Conservation (phyloP, 352 stramenopile genomes). For the Elongisporangium undulatum region DNA sequence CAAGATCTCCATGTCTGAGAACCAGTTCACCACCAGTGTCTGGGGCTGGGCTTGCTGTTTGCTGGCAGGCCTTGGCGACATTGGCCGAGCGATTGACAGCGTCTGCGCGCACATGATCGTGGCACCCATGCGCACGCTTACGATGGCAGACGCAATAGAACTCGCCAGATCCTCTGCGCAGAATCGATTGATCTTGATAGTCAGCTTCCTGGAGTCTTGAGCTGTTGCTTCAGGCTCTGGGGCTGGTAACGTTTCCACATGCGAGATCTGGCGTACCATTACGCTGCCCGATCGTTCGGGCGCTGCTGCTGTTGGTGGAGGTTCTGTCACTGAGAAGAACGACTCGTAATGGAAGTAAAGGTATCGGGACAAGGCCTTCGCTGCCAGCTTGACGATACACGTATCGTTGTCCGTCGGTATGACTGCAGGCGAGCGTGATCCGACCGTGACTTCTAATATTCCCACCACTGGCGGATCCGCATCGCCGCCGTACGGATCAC, state of each 20-base stretch:
- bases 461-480: slow-evolving; percentile 33
- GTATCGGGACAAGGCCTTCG: slow-evolving; percentile 62
- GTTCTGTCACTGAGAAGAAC: slow-evolving; percentile 39
- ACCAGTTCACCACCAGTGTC: slow-evolving; percentile 7
- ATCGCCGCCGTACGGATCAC: slow-evolving; percentile 22
- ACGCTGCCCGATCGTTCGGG: slow-evolving; percentile 8
- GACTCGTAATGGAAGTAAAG: slow-evolving; percentile 71
- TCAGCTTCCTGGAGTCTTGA: neutral
- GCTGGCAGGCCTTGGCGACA: neutral
- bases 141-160: neutral
- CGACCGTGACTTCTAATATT: slow-evolving; percentile 59
- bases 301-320: neutral
- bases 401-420: slow-evolving; percentile 45
- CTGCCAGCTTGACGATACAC: slow-evolving; percentile 60
- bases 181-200: neutral
- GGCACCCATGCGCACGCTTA: neutral
- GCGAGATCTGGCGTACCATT: neutral
- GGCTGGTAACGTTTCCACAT: slow-evolving; percentile 19
- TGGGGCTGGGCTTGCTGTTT: neutral
- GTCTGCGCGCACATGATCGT: neutral
- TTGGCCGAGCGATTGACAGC: neutral
- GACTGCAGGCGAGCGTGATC: slow-evolving; percentile 5
- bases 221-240: slow-evolving; percentile 2
- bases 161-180: neutral
- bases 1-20: slow-evolving; percentile 5